A percentile compares a stretch with the other conserved stretches of the same genome.
Evolutionary conservation across 305 asterid species (phyloP).

Genomic region (Fraxinus velutina): DNA sequence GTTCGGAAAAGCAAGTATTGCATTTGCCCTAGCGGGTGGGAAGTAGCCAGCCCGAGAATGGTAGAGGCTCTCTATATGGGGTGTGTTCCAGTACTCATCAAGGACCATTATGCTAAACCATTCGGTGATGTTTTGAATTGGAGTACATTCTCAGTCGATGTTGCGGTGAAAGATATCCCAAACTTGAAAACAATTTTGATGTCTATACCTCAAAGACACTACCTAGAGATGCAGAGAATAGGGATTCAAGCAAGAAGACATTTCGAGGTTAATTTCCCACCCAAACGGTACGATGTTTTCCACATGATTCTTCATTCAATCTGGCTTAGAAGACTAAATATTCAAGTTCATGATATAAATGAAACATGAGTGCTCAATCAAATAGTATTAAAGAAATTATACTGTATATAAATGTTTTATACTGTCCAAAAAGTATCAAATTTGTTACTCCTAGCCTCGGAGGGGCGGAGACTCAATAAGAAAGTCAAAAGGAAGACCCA

Average conservation of each 20-base stretch:
- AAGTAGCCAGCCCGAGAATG: slow-evolving; percentile 51
- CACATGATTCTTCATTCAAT: slow-evolving; percentile 50
- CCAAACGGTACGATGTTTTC: slow-evolving; percentile 42
- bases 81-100: slow-evolving; percentile 45
- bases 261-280: slow-evolving; percentile 40
- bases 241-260: slow-evolving; percentile 42
- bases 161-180: slow-evolving; percentile 37
- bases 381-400: not conserved
- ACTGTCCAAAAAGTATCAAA: not conserved
- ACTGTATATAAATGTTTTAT: not conserved
- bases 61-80: slow-evolving; percentile 50
- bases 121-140: slow-evolving; percentile 46
- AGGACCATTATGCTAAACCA: slow-evolving; percentile 40
- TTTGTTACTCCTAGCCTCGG: too few species aligned
- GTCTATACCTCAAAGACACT: slow-evolving; percentile 31
- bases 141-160: slow-evolving; percentile 37
- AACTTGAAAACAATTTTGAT: slow-evolving; percentile 36
- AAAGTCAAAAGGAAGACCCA: too few species aligned
- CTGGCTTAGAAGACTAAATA: slow-evolving; percentile 45
- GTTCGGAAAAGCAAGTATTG: slow-evolving; percentile 42
- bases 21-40: slow-evolving; percentile 48
- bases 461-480: too few species aligned
- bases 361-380: not conserved
- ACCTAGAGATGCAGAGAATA: slow-evolving; percentile 42
- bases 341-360: slow-evolving; percentile 16